Evolutionary conservation across 805 yeast species (phyloP), one percentile per base, ranked within the genome.

Genomic region (Metschnikowia similis): DNA sequence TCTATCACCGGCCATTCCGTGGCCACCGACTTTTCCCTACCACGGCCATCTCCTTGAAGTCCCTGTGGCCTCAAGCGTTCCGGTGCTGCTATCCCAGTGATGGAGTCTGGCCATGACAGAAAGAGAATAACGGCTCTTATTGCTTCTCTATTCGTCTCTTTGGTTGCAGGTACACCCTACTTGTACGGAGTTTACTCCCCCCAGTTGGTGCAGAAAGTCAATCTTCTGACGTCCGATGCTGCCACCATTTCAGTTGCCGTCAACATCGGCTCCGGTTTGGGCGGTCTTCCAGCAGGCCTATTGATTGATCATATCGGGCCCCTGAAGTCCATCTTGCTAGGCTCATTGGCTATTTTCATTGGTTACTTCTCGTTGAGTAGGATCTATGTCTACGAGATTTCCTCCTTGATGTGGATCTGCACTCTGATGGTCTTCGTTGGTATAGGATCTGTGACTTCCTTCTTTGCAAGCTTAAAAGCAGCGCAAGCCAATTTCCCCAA

Each of bases 161-260:
- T 85, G 42, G 89, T 85, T 0, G 77, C 89, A 3, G 92, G 94
- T 2, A 85, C 90, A 2, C 87, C 89, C 0, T 87, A 87, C 58
- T 68, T 85, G 11, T 87, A 82, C 62, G 87, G 91, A 0, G 80
- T 82, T n/a, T 87, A 81, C 61, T 83, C 89, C 1, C 91, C 92
- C 1, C 90, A 86, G 61, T 67, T 87, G 54, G 75, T 84, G 28
- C 67, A 72, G 27, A 68, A 75, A 56, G 80, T 85, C 26, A 76
- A 81, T 0, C 71, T 86, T 28, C 76, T 84, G 0, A 77, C 85
- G 0, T 70, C 81, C 0, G 81, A 80, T 53, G 80, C 89, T 7
- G 87, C 90, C 2, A 75, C 79, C 11, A 71, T 87, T 4, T 81
- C 92, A 0, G 67, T 86, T 35, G 58, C 61, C 3, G 69, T 84